Evolutionary conservation across 108 stramenopile genomes (phyloP).

Genomic region (Nannochloropsis salina): DNA sequence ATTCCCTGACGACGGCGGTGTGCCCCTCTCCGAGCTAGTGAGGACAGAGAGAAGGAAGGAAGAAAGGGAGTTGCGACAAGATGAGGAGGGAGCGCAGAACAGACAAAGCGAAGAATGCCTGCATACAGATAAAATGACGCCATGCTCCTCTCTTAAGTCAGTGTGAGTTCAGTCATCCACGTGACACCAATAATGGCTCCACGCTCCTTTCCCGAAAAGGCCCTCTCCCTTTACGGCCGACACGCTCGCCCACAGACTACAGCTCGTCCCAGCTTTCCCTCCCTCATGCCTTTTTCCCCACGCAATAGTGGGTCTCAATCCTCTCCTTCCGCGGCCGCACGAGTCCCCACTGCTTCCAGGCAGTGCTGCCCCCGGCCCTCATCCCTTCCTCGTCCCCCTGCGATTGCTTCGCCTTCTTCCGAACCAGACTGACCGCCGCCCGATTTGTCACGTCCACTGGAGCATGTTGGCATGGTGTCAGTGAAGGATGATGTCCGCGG

Average conservation of each 20-base stretch:
- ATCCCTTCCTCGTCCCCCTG: background rate
- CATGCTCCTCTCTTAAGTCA: too few relatives aligned
- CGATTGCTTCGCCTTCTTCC: background rate
- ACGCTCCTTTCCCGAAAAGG: background rate
- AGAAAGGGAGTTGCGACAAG: background rate
- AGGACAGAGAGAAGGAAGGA: background rate
- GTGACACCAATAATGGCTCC: background rate
- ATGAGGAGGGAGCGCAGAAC: too few relatives aligned
- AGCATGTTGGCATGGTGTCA: background rate
- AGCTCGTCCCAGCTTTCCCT: background rate
- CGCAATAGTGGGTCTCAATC: background rate
- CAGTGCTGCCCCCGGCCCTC: background rate
- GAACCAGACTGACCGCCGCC: background rate
- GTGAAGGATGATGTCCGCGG: background rate
- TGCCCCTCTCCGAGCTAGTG: background rate
- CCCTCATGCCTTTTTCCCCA: slow-evolving; percentile 19
- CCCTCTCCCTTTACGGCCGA: background rate
- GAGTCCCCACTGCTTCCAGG: background rate
- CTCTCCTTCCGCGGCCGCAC: slow-evolving; percentile 19
- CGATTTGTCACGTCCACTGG: background rate
- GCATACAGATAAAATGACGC: too few relatives aligned
- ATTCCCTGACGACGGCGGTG: slow-evolving; percentile 1
- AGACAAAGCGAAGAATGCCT: too few relatives aligned
- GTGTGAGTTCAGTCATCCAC: too few relatives aligned
- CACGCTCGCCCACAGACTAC: background rate